Evolutionary conservation across 208 protist species (phyloP), one percentile per base, ranked within the genome.

Genomic region (Vickermania ingenoplastis): DNA sequence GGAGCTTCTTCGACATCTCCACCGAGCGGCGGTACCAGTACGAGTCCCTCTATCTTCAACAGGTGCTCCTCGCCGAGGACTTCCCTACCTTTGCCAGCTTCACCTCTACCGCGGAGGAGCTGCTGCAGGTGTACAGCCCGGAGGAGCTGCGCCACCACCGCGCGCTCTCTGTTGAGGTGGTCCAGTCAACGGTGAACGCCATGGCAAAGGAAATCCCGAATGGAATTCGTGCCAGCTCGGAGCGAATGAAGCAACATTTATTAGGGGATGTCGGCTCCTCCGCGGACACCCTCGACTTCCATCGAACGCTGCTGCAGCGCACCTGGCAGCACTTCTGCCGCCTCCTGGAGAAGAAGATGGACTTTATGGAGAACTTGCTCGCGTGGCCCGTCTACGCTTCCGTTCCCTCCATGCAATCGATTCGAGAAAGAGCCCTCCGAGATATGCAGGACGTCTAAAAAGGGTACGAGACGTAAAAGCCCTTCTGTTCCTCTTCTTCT

Each of bases 81-180:
- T 89, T 94, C 51, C 80, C 88, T 2, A 56, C 73, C 25, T 94
- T 94, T 55, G 83, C 79, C 41, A 67, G 73, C 49, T 94, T 92
- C 59, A 66, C 63, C 1, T 73, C 91, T 24, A 75, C 83, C 22
- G 84, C 84, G 2, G 84, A 94, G 69, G 83, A 94, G 53, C 75
- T 94, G 25, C 77, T 81, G 17, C 61, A 65, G 50, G 75, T 84
- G 21, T 88, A 92, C 75, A 79, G 75, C 1, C 74, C 69, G 53
- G 88, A 92, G 59, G 84, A 94, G 72, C 80, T 94, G 56, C 75
- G 73, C n/a, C 82, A 90, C 58, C 88, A 94, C 65, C 76, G 75
- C 55, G 63, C 74, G 0, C 70, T 94, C 45, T 75, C 88, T 1
- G 29, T 67, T n/a, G 82, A 92, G 13, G 77, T 73, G 11, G 80